Evolutionary conservation across 805 yeast species (phyloP).

Genomic region (Yamadazyma philogaea): DNA sequence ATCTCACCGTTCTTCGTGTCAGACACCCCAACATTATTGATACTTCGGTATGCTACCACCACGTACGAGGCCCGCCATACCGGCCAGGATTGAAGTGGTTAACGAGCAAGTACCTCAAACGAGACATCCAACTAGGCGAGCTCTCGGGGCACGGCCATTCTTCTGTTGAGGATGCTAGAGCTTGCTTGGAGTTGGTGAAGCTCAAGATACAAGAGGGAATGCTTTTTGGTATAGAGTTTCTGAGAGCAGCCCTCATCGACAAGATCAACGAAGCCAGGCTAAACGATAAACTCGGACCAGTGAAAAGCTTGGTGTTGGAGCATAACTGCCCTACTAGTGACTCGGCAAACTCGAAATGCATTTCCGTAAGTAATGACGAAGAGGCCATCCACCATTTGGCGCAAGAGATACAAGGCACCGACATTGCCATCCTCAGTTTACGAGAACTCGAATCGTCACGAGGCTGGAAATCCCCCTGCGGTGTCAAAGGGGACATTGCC

Average conservation of each 20-base stretch:
- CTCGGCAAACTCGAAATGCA: not conserved
- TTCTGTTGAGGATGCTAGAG: conserved; percentile 78
- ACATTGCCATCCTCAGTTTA: conserved; percentile 52
- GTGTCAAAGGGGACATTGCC: conserved; percentile 2
- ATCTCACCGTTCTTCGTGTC: conserved; percentile 65
- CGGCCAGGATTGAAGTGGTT: conserved; percentile 76
- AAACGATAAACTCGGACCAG: not conserved
- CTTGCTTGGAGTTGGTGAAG: conserved; percentile 76
- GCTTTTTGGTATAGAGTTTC: conserved; percentile 50
- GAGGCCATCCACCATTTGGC: conserved; percentile 47
- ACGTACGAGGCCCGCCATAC: conserved; percentile 77
- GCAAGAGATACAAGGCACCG: conserved; percentile 35
- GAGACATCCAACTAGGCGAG: conserved; percentile 65
- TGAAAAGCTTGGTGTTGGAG: conserved; percentile 11
- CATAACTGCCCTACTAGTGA: not conserved
- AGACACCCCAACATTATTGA: conserved; percentile 77
- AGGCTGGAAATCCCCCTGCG: conserved; percentile 9
- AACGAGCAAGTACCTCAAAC: conserved; percentile 51
- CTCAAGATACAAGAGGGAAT: conserved; percentile 66
- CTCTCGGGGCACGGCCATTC: conserved; percentile 64
- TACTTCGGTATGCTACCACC: conserved; percentile 74
- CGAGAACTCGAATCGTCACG: conserved; percentile 49
- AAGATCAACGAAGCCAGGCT: conserved; percentile 13
- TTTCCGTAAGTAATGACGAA: conserved; percentile 54
- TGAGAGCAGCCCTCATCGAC: conserved; percentile 25